Base-by-base conservation (phyloP, 139 green algal species). In the Yamagishiella unicocca region DNA sequence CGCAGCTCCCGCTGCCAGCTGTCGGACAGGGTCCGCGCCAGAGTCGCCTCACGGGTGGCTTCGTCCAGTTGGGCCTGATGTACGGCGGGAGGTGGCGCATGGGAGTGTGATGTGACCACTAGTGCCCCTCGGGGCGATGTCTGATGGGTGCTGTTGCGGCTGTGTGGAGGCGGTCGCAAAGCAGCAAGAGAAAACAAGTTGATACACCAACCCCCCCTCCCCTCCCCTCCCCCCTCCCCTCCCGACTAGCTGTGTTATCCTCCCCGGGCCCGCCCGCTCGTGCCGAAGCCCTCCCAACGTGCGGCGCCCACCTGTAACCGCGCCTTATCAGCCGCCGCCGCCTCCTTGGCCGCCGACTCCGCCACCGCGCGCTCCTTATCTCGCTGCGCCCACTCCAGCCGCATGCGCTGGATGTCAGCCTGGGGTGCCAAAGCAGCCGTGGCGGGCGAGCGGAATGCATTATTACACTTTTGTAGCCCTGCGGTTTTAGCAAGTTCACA, bases 11-110 rank as follows among this genome's bases (percentile, higher is more conserved):
- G 77, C 45, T 80, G 31, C 87, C 87, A 93, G 24, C 87, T 83
- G 0, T 93, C 90, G 0, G 90, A 84, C 78, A 93, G 38, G 21
- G 90, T 37, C 33, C 83, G 88, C 7, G 90, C 76, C 83, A 93
- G 76, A 8, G 87, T 77, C 31, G 78, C 38, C 77, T 91, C 90
- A 4, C 45, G 78, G n/a, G 22, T 19, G 2, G 87, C 83, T 71
- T 93, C 90, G 24, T 91, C 64, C 64, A 68, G 22, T 4, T 67
- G 42, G 66, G 64, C 64, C 81, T 87, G 46, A 12, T 21, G 10
- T 2, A 6, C 19, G 58, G 14, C 24, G 58, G 31, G 22, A 25
- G 12, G 58, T 22, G 22, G 58, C 24, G 58, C 9, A 31, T 42
- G 33, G 67, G 33, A 10, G 67, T 9, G 19, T 33, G 62, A 22